Evolutionary conservation across 495 filamentous ascomycete genomes (phyloP).

Genomic region (Elaphomyces granulatus): DNA sequence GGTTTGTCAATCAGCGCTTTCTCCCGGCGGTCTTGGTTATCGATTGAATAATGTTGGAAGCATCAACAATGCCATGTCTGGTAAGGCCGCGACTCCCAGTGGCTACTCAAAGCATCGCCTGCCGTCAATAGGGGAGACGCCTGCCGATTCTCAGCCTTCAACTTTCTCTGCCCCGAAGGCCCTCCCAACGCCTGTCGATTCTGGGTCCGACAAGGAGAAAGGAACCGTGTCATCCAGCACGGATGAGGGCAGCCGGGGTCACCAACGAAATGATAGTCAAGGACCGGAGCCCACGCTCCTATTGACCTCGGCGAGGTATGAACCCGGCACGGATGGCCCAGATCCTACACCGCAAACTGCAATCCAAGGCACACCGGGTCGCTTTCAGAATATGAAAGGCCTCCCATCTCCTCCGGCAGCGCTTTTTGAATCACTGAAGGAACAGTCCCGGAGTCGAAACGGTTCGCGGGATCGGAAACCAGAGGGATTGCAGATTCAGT

Average conservation of each 20-base stretch:
- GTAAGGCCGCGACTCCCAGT: slow-evolving; percentile 58
- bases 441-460: slow-evolving; percentile 44
- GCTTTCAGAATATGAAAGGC: slow-evolving; percentile 31
- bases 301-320: slow-evolving; percentile 38
- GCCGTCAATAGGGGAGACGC: slow-evolving; percentile 74
- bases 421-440: slow-evolving; percentile 42
- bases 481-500: slow-evolving; percentile 60
- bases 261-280: slow-evolving; percentile 17
- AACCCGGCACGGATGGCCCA: slow-evolving; percentile 24
- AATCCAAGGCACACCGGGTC: slow-evolving; percentile 29
- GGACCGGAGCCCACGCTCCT: slow-evolving; percentile 20
- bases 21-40: slow-evolving; percentile 55
- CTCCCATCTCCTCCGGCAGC: slow-evolving; percentile 44
- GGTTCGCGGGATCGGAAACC: slow-evolving; percentile 72
- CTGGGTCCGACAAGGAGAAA: slow-evolving; percentile 35
- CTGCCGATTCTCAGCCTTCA: slow-evolving; percentile 40
- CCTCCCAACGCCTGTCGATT: slow-evolving; percentile 30
- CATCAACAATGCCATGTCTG: slow-evolving; percentile 54
- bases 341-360: slow-evolving; percentile 39
- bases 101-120: slow-evolving; percentile 54
- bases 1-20: slow-evolving; percentile 70
- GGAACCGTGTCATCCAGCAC: slow-evolving; percentile 12
- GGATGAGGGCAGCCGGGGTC: slow-evolving; percentile 1
- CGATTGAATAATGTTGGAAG: slow-evolving; percentile 42
- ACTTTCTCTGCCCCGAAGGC: slow-evolving; percentile 25